Conservation (phyloP, 2,329 filamentous ascomycete species). For the Pestalotiopsis fici region DNA sequence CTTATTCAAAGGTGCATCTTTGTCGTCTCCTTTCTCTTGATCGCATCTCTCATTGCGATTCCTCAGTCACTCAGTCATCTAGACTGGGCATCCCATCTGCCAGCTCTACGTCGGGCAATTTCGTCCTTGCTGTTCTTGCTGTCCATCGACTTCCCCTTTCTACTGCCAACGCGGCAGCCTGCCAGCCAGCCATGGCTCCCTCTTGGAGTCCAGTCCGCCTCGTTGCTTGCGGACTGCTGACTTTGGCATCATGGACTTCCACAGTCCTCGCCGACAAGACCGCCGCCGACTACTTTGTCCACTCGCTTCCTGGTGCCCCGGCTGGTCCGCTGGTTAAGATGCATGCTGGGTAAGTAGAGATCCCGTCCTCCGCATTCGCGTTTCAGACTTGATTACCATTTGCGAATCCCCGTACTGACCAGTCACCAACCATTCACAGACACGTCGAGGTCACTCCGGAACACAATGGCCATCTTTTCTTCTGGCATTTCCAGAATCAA, state of each 20-base stretch:
- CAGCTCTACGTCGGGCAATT: not conserved
- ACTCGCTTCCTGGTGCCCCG: conserved; percentile 81
- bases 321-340: conserved; percentile 83
- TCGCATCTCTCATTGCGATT: not conserved
- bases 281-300: conserved; percentile 88
- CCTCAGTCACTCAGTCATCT: not conserved
- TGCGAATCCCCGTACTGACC: not conserved
- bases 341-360: conserved; percentile 87
- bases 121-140: not conserved
- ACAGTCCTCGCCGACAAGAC: conserved; percentile 43
- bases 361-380: not conserved
- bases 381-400: conserved; percentile 11
- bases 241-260: conserved; percentile 42
- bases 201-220: conserved; percentile 24
- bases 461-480: conserved; percentile 92
- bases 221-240: conserved; percentile 32
- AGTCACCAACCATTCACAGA: conserved; percentile 43
- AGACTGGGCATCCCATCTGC: not conserved
- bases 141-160: not conserved
- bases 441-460: conserved; percentile 88
- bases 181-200: conserved; percentile 23
- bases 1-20: not conserved
- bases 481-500: conserved; percentile 96
- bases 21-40: not conserved
- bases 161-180: not conserved